Evolutionary conservation across 176 grass and related monocot genomes (phyloP), one percentile per base, ranked within the genome.

Genomic region (Cymbopogon citratus): DNA sequence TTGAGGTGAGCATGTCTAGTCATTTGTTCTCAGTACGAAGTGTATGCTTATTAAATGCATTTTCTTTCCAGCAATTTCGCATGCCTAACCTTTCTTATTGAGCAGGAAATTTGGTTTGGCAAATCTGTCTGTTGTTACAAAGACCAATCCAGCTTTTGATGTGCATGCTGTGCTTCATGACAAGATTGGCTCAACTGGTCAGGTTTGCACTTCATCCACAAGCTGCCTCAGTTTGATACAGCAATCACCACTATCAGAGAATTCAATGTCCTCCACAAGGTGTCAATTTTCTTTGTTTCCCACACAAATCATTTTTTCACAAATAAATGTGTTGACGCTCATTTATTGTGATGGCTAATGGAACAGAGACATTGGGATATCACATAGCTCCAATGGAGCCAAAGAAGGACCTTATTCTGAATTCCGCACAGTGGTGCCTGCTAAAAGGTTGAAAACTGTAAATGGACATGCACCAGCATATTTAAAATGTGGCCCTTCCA

Each of bases 1-100:
- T 78, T 97, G 85, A 85, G 90, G 94, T 93, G 74, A 78, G 73
- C 9, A 72, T 78, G 19, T 65, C 41, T 72, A 65, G 16, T 70
- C 34, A 71, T 34, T 77, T 43, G 29, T 61, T 69, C 52, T 24
- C 52, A 41, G 24, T 61, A 64, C 27, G 83, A 76, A 79, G 78
- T 25, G 57, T 43, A 52, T 78, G 24, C 19, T 82, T 74, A 77
- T 49, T 61, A 35, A 87, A 73, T 43, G 33, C 73, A 28, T 23
- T 79, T 76, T 36, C 66, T 84, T 28, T 23, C 39, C 41, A 54
- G 34, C 31, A 63, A 69, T 80, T 87, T 86, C 63, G 36, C 12
- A 76, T 79, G 61, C 45, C 11, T 74, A 71, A 68, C 69, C 3
- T 84, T 78, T 74, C 45, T 48, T 73, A 66, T 59, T 87, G 49